A percentile compares a stretch with the other conserved stretches of the same genome.
Evolutionary conservation across 1,284 basidiomycete species (phyloP).

Genomic region (Lentinus polychrous): DNA sequence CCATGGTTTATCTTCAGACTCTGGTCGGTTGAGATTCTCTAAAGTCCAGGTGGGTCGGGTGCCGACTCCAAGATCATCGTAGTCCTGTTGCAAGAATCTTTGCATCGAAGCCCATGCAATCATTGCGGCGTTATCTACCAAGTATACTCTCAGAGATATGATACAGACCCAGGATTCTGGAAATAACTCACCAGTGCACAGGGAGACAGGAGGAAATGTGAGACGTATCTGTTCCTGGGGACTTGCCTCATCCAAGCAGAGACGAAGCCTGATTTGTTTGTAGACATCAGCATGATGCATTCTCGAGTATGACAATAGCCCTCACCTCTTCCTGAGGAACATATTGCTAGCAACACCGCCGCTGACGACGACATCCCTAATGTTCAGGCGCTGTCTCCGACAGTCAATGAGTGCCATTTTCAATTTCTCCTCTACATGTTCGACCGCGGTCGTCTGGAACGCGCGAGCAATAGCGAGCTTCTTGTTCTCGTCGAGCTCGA

Average conservation of each 20-base stretch:
- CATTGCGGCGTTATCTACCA: conserved; percentile 92
- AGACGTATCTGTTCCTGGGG: conserved; percentile 30
- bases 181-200: conserved; percentile 69
- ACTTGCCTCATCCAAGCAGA: conserved; percentile 29
- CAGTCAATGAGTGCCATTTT: conserved; percentile 50
- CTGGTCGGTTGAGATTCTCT: conserved; percentile 35
- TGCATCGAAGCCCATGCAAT: conserved; percentile 86
- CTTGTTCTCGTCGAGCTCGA: conserved; percentile 28
- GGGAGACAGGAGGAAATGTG: conserved; percentile 62
- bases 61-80: conserved; percentile 59
- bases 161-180: not conserved
- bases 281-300: not conserved
- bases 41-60: conserved; percentile 66
- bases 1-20: conserved; percentile 4
- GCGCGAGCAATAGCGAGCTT: conserved; percentile 50
- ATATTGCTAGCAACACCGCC: conserved; percentile 89
- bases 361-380: conserved; percentile 68
- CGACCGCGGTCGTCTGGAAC: conserved; percentile 69
- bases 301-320: not conserved
- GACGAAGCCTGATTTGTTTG: conserved; percentile 32
- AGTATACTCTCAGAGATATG: conserved; percentile 1
- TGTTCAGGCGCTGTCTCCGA: conserved; percentile 28
- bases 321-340: conserved; percentile 59
- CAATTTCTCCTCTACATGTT: conserved; percentile 74
- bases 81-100: conserved; percentile 60